Conservation (phyloP, 108 stramenopile species). For the Cylindrotheca closterium region DNA sequence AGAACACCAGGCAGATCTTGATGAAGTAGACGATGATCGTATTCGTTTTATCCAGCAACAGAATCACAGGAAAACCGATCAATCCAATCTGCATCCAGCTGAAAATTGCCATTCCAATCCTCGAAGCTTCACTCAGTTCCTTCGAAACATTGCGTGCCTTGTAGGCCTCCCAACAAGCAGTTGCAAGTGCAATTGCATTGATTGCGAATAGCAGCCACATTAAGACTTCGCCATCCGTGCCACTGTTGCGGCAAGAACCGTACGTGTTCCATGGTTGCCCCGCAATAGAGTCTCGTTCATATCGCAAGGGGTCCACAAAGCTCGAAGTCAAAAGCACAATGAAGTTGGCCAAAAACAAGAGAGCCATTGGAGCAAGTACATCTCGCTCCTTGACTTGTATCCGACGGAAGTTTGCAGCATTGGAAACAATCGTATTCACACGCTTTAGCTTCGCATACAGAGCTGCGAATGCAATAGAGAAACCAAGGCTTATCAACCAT, state of each 20-base stretch:
- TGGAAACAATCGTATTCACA: slow-evolving; percentile 31
- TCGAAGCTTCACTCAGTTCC: slow-evolving; percentile 40
- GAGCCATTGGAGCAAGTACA: slow-evolving; percentile 24
- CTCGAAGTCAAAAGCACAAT: slow-evolving; percentile 19
- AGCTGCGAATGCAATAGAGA: slow-evolving; percentile 40
- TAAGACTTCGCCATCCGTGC: slow-evolving; percentile 21
- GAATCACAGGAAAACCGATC: slow-evolving; percentile 37
- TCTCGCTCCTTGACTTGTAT: slow-evolving; percentile 21
- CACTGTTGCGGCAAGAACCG: not conserved
- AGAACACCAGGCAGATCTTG: no score
- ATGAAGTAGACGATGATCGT: no score
- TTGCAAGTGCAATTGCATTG: slow-evolving; percentile 26
- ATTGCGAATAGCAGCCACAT: slow-evolving; percentile 15
- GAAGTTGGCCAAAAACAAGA: slow-evolving; percentile 25
- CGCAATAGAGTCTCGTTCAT: slow-evolving; percentile 7
- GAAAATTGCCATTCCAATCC: slow-evolving; percentile 38
- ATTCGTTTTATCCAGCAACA: slow-evolving; percentile 39
- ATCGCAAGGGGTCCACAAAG: slow-evolving; percentile 20
- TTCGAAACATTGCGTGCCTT: slow-evolving; percentile 31
- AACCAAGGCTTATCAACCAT: slow-evolving; percentile 45
- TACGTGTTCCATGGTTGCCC: slow-evolving; percentile 12
- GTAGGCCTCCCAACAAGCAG: slow-evolving; percentile 29
- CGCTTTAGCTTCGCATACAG: slow-evolving; percentile 52
- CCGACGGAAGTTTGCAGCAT: slow-evolving; percentile 12
- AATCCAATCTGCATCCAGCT: slow-evolving; percentile 42